Evolutionary conservation across 169 alveolate genomes (phyloP).

Genomic region (Babesia ovis): DNA sequence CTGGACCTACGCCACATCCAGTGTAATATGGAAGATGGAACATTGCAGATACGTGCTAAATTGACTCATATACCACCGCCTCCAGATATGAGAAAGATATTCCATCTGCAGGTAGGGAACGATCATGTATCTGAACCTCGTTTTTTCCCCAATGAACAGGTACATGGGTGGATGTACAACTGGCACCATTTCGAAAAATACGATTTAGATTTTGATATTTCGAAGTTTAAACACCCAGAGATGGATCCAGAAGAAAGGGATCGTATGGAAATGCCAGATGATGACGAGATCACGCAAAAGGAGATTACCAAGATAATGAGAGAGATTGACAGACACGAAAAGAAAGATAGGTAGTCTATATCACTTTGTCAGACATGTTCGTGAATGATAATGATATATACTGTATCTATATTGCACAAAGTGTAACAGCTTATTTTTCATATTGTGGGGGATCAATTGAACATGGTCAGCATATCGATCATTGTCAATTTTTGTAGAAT

Average conservation of each 20-base stretch:
- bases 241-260: constrained; percentile 16
- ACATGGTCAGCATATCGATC: too few relatives aligned
- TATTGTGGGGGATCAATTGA: too few relatives aligned
- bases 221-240: constrained; percentile 26
- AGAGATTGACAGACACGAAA: constrained; percentile 22
- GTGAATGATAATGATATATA: too few relatives aligned
- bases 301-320: constrained; percentile 12
- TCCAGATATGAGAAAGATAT: constrained; percentile 40
- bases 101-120: constrained; percentile 30
- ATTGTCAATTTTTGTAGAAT: too few relatives aligned
- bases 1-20: constrained; percentile 44
- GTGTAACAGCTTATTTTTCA: too few relatives aligned
- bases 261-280: constrained; percentile 36
- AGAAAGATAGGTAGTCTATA: too few relatives aligned
- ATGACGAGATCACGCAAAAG: constrained; percentile 22
- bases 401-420: too few relatives aligned
- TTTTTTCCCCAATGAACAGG: constrained; percentile 40
- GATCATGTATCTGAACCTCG: constrained; percentile 36
- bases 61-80: constrained; percentile 67
- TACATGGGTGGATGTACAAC: constrained; percentile 71
- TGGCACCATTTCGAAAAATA: constrained; percentile 63
- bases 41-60: constrained; percentile 37
- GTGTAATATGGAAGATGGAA: constrained; percentile 41
- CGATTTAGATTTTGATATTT: constrained; percentile 47
- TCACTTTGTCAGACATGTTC: too few relatives aligned